These are phyloP conservation scores for Tagetes patula DNA, from an alignment of 129 eudicot species.

Conservation along the genomic window DNA sequence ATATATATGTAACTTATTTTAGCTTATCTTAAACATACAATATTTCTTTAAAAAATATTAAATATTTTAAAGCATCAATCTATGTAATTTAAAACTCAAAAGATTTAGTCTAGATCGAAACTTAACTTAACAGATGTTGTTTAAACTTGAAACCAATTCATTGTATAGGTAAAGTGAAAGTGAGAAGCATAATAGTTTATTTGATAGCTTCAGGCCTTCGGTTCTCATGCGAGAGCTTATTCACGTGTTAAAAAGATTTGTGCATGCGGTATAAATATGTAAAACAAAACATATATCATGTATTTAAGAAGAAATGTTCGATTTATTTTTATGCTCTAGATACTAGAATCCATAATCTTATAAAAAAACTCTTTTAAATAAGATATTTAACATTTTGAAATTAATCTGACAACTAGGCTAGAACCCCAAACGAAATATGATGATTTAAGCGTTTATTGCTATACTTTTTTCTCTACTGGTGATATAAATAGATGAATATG, in stretches of 20 bases:
- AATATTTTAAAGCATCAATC: background rate
- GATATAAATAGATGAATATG: too few species aligned
- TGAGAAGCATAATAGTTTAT: background rate
- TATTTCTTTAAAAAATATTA: background rate
- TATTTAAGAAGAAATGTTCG: too few species aligned
- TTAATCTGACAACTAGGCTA: too few species aligned
- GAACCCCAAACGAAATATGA: background rate
- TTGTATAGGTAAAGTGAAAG: background rate
- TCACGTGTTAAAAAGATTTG: background rate
- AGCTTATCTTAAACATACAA: background rate
- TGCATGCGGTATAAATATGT: too few species aligned
- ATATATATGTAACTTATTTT: background rate
- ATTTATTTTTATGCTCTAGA: too few species aligned
- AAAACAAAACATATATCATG: too few species aligned
- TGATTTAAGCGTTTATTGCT: background rate
- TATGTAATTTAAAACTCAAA: background rate
- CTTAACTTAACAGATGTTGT: background rate
- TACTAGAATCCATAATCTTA: too few species aligned
- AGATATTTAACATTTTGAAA: too few species aligned
- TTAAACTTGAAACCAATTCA: background rate
- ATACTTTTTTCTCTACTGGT: too few species aligned
- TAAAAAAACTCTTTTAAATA: too few species aligned
- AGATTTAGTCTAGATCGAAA: slow-evolving; percentile 1
- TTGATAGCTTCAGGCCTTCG: background rate
- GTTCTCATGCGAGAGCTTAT: background rate